Evolutionary conservation across 1,284 basidiomycete species (phyloP).

Genomic region (Tremellales sp.): DNA sequence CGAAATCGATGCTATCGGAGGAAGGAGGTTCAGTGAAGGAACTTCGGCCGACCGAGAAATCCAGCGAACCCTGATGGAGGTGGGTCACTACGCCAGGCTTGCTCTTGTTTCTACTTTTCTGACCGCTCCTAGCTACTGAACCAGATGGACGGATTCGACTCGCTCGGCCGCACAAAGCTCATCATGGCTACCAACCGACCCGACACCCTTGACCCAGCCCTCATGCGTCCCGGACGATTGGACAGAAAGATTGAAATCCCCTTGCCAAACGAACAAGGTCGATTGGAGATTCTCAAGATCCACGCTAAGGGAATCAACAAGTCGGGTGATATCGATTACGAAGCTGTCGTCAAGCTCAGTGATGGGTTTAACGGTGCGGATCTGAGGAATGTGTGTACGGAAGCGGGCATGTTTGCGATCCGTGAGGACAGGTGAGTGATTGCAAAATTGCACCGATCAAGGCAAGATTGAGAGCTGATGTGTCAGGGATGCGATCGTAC

Average conservation of each 20-base stretch:
- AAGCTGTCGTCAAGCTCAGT: conserved; percentile 92
- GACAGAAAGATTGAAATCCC: conserved; percentile 99
- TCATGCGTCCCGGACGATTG: conserved; percentile 90
- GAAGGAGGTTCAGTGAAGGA: conserved; percentile 94
- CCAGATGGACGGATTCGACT: conserved; percentile 99
- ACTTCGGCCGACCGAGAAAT: conserved; percentile 98
- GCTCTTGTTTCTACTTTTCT: neutral
- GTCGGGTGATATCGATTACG: conserved; percentile 90
- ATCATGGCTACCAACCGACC: conserved; percentile 99
- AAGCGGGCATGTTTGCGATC: conserved; percentile 99
- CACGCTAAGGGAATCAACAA: conserved; percentile 94
- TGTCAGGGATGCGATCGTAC: conserved; percentile 77
- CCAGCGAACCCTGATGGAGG: conserved; percentile 98
- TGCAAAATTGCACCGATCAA: too few species aligned
- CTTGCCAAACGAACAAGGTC: conserved; percentile 92
- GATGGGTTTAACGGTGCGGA: conserved; percentile 95
- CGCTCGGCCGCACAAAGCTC: conserved; percentile 89
- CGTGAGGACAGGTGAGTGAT: conserved; percentile 74
- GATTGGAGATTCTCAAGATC: conserved; percentile 94
- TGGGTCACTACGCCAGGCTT: conserved; percentile 48
- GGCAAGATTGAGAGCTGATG: neutral
- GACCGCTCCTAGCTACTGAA: conserved; percentile 70
- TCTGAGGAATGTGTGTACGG: conserved; percentile 92
- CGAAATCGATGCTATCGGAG: conserved; percentile 97
- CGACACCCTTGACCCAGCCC: conserved; percentile 94